Conservation (phyloP, 176 grass and related monocot species). For the Tillandsia leiboldiana region DNA sequence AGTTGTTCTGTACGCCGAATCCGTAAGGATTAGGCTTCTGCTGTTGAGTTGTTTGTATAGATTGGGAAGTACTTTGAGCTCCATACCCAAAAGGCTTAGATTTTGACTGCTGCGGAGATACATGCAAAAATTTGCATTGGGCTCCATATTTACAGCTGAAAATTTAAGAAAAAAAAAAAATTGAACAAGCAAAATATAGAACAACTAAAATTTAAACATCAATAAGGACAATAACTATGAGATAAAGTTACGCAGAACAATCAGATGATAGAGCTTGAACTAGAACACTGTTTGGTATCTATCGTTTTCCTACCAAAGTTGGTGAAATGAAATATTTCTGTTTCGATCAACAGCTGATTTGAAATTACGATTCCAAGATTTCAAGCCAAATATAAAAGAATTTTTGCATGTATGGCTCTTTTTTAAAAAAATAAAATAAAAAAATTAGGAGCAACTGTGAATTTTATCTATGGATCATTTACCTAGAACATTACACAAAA, state of each 20-base stretch:
- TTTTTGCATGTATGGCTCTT: too few species aligned
- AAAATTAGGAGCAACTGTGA: too few species aligned
- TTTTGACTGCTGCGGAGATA: conserved; percentile 44
- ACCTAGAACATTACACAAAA: not conserved
- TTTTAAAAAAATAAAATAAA: too few species aligned
- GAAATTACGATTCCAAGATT: not conserved
- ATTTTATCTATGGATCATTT: not conserved
- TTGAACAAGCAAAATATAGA: not conserved
- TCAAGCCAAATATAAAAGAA: not conserved
- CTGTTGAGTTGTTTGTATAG: conserved; percentile 24
- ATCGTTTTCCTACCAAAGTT: too few species aligned
- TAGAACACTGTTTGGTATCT: too few species aligned
- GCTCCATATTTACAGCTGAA: conserved; percentile 74
- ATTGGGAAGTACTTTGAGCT: not conserved
- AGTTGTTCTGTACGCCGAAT: conserved; percentile 54
- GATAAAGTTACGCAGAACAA: not conserved
- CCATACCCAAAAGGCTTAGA: conserved; percentile 75
- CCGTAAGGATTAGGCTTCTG: conserved; percentile 72
- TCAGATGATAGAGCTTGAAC: too few species aligned
- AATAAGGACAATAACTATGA: not conserved
- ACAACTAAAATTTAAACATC: not conserved
- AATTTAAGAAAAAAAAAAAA: conserved; percentile 19
- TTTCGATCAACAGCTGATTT: not conserved
- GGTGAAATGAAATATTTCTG: too few species aligned
- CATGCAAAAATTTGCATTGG: conserved; percentile 65